Conservation (phyloP, 305 asterid genomes). For the Fraxinus albicans region DNA sequence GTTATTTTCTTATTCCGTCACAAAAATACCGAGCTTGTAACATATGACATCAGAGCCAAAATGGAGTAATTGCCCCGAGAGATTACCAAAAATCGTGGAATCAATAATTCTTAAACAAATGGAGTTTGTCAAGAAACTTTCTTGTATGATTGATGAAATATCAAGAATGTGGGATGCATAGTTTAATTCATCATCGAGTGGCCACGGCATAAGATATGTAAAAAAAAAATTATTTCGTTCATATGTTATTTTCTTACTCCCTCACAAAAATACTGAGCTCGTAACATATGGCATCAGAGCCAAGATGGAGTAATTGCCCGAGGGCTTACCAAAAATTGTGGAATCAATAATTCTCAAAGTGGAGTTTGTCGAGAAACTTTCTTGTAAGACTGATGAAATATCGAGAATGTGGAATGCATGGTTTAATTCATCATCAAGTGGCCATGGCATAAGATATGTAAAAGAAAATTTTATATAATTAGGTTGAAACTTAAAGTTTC, state of each 20-base stretch:
- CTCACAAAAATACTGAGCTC: background rate
- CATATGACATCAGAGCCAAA: background rate
- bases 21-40: background rate
- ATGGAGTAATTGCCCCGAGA: background rate
- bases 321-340: background rate
- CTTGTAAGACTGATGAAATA: background rate
- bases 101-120: background rate
- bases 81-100: background rate
- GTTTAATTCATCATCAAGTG: background rate
- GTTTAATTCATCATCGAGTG: background rate
- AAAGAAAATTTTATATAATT: background rate
- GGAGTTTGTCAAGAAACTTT: background rate
- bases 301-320: background rate
- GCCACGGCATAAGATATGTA: background rate
- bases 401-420: background rate
- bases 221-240: background rate
- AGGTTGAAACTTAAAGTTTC: background rate
- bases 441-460: background rate
- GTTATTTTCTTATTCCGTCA: background rate
- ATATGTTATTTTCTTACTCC: background rate
- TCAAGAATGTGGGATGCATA: background rate
- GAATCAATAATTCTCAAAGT: background rate
- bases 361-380: background rate
- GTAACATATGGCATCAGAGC: background rate
- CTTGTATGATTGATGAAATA: background rate